Percentiles rank a stretch among this genome's conserved stretches.
Evolutionary conservation across 768 basidiomycete genomes (phyloP).

Genomic region (Mycena alexandri): DNA sequence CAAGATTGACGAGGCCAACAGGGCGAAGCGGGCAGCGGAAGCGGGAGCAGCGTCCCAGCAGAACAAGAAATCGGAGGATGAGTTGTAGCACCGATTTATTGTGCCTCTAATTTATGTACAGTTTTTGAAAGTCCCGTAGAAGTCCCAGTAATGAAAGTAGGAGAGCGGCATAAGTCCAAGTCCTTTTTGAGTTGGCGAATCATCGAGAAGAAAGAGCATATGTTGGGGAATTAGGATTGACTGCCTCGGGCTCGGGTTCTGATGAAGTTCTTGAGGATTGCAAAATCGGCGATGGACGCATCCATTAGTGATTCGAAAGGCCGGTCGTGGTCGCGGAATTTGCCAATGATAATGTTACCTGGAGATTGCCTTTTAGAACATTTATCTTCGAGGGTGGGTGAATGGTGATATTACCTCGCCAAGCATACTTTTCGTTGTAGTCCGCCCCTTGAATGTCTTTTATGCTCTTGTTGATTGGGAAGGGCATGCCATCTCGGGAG

Average conservation of each 20-base stretch:
- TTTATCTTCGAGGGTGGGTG: neutral
- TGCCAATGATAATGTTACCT: constrained; percentile 81
- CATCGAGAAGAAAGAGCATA: constrained; percentile 16
- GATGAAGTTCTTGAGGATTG: constrained; percentile 84
- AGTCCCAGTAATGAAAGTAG: neutral
- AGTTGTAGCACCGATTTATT: constrained; percentile 28
- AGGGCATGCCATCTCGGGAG: constrained; percentile 85
- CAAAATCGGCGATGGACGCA: constrained; percentile 87
- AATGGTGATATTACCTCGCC: constrained; percentile 65
- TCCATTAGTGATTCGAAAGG: constrained; percentile 74
- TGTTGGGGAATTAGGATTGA: constrained; percentile 17
- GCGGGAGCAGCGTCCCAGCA: constrained; percentile 34
- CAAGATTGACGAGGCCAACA: constrained; percentile 45
- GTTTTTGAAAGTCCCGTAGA: constrained; percentile 9
- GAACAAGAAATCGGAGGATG: constrained; percentile 38
- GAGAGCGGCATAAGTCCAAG: neutral
- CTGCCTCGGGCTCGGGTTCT: constrained; percentile 64
- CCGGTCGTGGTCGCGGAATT: constrained; percentile 62
- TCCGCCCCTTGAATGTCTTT: constrained; percentile 77
- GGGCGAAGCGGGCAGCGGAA: constrained; percentile 36
- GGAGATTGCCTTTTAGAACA: neutral
- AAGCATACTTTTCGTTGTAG: constrained; percentile 74
- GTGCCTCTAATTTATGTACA: constrained; percentile 29
- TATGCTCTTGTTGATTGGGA: constrained; percentile 83
- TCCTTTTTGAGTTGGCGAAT: constrained; percentile 16